A percentile compares a stretch with the other conserved stretches of the same genome.
phyloP scores from a whole-genome alignment of 148 eudicot genomes.

The Silene conica region DNA sequence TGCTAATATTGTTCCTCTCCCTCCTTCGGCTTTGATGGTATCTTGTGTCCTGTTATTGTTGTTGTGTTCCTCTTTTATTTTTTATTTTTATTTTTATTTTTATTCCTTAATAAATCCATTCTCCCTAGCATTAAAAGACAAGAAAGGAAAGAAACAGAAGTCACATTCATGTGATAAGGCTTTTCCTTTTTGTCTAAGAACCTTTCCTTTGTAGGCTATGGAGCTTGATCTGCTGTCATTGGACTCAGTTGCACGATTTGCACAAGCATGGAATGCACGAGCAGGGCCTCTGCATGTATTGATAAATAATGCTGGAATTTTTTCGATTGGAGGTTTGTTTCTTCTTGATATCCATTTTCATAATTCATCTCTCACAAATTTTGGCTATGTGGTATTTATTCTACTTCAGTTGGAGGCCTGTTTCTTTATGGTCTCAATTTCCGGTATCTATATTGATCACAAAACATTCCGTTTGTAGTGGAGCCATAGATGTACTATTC shows the following conservation, averaged over 20 bases:
- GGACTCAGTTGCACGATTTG: constrained; percentile 75
- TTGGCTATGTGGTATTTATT: not conserved
- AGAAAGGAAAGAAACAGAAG: not conserved
- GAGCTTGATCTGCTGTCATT: constrained; percentile 88
- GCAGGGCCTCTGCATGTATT: constrained; percentile 73
- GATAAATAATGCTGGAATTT: constrained; percentile 97
- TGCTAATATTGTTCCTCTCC: not conserved
- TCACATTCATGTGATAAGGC: not conserved
- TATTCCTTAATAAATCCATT: not conserved
- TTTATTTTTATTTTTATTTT: too few species aligned
- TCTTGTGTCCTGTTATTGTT: not conserved
- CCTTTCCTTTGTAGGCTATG: constrained; percentile 57
- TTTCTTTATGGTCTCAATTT: not conserved
- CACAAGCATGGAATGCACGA: constrained; percentile 93
- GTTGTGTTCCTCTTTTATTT: too few species aligned
- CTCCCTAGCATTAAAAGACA: not conserved
- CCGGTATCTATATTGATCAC: not conserved
- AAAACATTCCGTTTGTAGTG: too few species aligned
- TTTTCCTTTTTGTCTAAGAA: constrained; percentile 4
- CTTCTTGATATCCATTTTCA: constrained; percentile 12
- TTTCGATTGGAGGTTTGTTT: constrained; percentile 80
- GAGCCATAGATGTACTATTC: too few species aligned
- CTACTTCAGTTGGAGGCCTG: not conserved
- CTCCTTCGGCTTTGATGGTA: not conserved
- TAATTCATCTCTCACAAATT: not conserved